These are phyloP conservation scores for Beauveria medogensis DNA, from an alignment of 2,329 filamentous ascomycete genomes.

Conservation along the genomic window DNA sequence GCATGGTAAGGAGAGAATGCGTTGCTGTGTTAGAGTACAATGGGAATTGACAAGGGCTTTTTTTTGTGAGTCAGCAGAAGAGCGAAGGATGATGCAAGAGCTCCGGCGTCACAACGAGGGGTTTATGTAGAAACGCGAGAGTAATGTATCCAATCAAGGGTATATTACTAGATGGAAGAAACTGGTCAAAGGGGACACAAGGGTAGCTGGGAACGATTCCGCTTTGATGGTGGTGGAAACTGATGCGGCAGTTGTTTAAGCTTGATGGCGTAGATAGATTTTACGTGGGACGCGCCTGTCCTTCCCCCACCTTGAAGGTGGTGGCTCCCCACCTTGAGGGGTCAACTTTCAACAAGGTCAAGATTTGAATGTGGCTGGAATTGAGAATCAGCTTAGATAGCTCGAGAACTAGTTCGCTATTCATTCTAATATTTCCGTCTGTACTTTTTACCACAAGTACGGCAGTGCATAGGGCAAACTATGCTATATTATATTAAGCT, in stretches of 20 bases:
- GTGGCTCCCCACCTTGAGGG: slow-evolving; percentile 9
- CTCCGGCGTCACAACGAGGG: slow-evolving; percentile 9
- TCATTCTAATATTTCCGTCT: no score
- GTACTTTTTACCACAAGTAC: no score
- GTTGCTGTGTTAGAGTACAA: slow-evolving; percentile 4
- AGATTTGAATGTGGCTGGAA: no score
- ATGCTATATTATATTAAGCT: no score
- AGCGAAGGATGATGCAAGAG: not conserved
- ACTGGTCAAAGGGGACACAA: not conserved
- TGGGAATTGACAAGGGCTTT: not conserved
- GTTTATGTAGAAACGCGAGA: slow-evolving; percentile 8
- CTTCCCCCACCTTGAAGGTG: no score
- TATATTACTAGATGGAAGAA: slow-evolving; percentile 11
- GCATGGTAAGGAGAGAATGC: slow-evolving; percentile 40
- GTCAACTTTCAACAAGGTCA: not conserved
- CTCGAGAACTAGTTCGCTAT: no score
- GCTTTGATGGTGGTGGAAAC: not conserved
- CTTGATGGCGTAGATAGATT: not conserved
- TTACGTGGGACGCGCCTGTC: not conserved
- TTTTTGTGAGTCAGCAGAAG: not conserved
- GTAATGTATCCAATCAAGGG: slow-evolving; percentile 6
- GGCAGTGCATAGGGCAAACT: no score
- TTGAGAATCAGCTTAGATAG: no score
- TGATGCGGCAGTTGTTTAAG: slow-evolving; percentile 8
- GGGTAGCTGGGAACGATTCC: not conserved